Base-by-base conservation (phyloP, 768 basidiomycete species). In the Termitomyces titanicus region DNA sequence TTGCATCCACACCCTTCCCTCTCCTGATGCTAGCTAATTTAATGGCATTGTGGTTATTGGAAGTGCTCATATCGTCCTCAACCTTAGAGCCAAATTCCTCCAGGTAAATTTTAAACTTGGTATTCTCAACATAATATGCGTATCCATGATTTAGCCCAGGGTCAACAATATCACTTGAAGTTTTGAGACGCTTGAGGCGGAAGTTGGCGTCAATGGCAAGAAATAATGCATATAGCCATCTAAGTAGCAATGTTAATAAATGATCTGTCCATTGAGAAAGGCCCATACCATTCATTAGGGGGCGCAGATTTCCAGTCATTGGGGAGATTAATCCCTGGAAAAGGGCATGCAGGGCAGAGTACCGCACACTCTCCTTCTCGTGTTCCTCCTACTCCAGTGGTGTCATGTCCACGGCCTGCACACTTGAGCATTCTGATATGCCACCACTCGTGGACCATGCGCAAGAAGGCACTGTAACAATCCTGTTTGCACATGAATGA, bases 371-470 rank as follows among this genome's bases (percentile, higher is more conserved):
- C 61, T 1, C 65, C 65, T 3, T 22, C 20, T 24, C 57, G 18
- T 4, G 64, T 64, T 3, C 25, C 47, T 10, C 17, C 34, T 12
- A 60, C 43, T 0, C 65, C 65, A 8, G 17, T 27, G 0, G 51
- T 18, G 18, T 57, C 63, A 49, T 65, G 59, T 2, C 56, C 63
- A 9, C 61, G 31, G 3, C 61, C 66, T 0, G 52, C 59, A 11
- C 59, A 58, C 47, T 67, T 66, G 9, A 64, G 51, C 51, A 61
- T 53, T 54, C 49, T 57, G 7, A 67, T 17, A 38, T 65, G 42
- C 1, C 57, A 43, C 61, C 61, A 70, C 13, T 66, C 42, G 11
- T 57, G 45, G 4, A 61, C 54, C 53, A 65, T 66, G 0, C 39
- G 46, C 20, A 61, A 27, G 29, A 69, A 60, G 20, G 56, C 39